These are phyloP conservation scores for Epicoccum nigrum DNA, from an alignment of 2,329 filamentous ascomycete species.

Conservation along the genomic window DNA sequence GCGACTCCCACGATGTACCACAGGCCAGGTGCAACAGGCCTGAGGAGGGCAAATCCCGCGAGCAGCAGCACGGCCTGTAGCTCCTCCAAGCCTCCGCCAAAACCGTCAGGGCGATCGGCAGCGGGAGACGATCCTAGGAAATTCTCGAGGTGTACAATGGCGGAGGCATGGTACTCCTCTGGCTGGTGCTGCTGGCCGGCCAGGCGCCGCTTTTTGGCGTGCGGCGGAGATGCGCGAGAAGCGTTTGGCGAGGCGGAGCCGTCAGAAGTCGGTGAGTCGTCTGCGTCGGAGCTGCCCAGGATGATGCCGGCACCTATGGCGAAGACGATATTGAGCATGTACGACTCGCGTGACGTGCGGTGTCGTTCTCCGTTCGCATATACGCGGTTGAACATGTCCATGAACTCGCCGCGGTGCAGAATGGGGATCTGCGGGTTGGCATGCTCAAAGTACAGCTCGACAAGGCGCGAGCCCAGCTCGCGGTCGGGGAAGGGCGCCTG, in stretches of 20 bases:
- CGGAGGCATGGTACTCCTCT: constrained; percentile 95
- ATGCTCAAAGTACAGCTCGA: constrained; percentile 90
- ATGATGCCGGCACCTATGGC: constrained; percentile 95
- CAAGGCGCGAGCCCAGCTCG: constrained; percentile 73
- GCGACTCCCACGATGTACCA: constrained; percentile 99
- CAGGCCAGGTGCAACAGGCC: constrained; percentile 88
- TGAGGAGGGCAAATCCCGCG: constrained; percentile 86
- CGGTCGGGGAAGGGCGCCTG: constrained; percentile 83
- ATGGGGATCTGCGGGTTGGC: constrained; percentile 96
- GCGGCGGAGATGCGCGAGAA: constrained; percentile 40
- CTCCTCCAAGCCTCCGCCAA: constrained; percentile 89
- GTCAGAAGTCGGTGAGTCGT: constrained; percentile 41
- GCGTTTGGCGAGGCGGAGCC: constrained; percentile 35
- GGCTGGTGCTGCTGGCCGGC: constrained; percentile 72
- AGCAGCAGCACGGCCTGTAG: constrained; percentile 90
- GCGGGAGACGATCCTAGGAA: constrained; percentile 73
- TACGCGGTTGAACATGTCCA: constrained; percentile 82
- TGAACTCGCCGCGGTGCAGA: constrained; percentile 86
- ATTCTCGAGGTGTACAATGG: constrained; percentile 87
- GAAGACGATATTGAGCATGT: constrained; percentile 95
- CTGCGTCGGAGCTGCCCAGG: constrained; percentile 60
- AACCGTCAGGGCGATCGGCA: constrained; percentile 63
- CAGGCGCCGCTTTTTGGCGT: constrained; percentile 47
- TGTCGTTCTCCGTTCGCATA: constrained; percentile 72
- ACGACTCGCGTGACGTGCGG: constrained; percentile 80